Evolutionary conservation across 768 basidiomycete species (phyloP).

Genomic region (Xanthoconium purpureum): DNA sequence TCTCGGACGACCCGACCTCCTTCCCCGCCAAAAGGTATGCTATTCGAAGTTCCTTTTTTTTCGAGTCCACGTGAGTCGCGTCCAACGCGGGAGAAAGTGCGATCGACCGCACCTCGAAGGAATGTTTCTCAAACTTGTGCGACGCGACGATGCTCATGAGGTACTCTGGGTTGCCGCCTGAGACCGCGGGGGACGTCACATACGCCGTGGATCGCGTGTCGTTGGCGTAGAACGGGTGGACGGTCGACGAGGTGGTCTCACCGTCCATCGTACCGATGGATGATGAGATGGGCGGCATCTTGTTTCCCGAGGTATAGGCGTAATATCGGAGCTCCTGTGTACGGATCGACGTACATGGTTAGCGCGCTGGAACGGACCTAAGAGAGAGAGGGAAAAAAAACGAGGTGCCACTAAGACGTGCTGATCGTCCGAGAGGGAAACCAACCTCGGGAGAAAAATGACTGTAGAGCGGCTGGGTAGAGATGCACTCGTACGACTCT

Average conservation of each 20-base stretch:
- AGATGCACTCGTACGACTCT: slow-evolving; percentile 39
- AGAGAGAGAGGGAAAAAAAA: not conserved
- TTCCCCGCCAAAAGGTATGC: slow-evolving; percentile 41
- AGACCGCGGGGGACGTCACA: slow-evolving; percentile 4
- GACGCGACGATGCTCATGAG: slow-evolving; percentile 38
- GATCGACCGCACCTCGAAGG: slow-evolving; percentile 43
- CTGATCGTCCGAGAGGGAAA: slow-evolving; percentile 7
- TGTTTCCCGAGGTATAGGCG: slow-evolving; percentile 35
- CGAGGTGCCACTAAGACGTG: not conserved
- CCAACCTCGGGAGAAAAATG: slow-evolving; percentile 44
- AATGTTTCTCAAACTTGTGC: slow-evolving; percentile 40
- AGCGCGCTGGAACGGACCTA: slow-evolving; percentile 5
- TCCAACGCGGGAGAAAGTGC: not conserved
- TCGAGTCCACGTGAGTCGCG: not conserved
- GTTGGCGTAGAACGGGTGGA: slow-evolving; percentile 22
- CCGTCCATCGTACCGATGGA: not conserved
- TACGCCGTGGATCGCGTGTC: slow-evolving; percentile 26
- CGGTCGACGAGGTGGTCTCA: not conserved
- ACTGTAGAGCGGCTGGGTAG: slow-evolving; percentile 35
- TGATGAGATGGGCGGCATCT: slow-evolving; percentile 9
- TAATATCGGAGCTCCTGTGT: slow-evolving; percentile 42
- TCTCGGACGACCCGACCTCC: slow-evolving; percentile 43
- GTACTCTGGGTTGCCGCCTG: slow-evolving; percentile 28
- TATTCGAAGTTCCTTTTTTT: slow-evolving; percentile 52
- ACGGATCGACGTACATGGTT: slow-evolving; percentile 14